Evolutionary conservation across 2,329 filamentous ascomycete genomes (phyloP), one percentile per base, ranked within the genome.

Genomic region (Fusarium multiceps): DNA sequence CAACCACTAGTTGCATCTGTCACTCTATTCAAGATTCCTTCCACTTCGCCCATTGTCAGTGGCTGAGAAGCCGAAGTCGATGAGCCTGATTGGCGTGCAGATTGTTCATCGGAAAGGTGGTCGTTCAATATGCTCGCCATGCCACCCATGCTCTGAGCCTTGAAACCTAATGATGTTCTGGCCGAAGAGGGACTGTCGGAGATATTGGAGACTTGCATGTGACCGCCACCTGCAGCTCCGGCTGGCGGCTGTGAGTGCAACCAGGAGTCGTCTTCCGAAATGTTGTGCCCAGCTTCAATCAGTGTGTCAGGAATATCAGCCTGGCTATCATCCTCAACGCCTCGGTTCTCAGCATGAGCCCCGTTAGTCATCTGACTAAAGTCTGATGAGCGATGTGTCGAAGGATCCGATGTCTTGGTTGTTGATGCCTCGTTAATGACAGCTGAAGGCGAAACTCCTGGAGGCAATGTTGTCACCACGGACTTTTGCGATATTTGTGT

Each of bases 341-440:
- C 67, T 42, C 72, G 74, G 74, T 81, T 86, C 56, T 83, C 87
- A 13, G 76, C 79, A 59, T 88, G 86, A 28, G 82, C 80, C 21
- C 92, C 91, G 66, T 94, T 93, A 4, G 90, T 92, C 62, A 87
- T 86, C 76, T 94, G 92, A 0, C 91, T 90, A 78, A 87, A 86
- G 69, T 88, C 86, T 4, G 87, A 89, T 2, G 88, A 90, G 14
- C 89, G 90, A 55, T 84, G 82, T 18, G 83, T 82, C 5, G 91
- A 93, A 8, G 89, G 87, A 66, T 92, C 89, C 2, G 92, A 93
- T 4, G 92, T 94, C 80, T 97, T 96, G n/a, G 94, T 97, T 2
- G 94, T 97, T 4, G 94, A 97, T 3, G 94, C 95, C 75, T 97
- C 94, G 74, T 98, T 98, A 55, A 90, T 82, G 62, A 87, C 79